phyloP scores from a whole-genome alignment of 495 filamentous ascomycete species.

The Halenospora varia region DNA sequence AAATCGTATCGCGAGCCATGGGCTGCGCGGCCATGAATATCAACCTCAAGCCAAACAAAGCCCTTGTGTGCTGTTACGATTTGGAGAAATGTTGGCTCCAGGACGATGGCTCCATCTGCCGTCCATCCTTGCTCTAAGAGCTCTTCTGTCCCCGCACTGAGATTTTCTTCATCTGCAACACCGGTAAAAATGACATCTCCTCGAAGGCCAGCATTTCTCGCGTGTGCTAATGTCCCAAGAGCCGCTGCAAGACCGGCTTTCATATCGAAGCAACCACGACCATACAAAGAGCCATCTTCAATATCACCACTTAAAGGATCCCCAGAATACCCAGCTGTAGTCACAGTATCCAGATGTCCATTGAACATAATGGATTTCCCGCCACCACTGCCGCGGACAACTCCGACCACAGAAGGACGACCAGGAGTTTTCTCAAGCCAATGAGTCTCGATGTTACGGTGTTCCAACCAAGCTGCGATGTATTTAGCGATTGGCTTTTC shows the following conservation, averaged over 20 bases:
- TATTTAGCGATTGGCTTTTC: slow-evolving; percentile 40
- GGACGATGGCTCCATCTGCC: slow-evolving; percentile 40
- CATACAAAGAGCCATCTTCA: slow-evolving; percentile 36
- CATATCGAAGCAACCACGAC: slow-evolving; percentile 44
- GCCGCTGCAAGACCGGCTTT: slow-evolving; percentile 42
- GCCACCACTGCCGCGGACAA: slow-evolving; percentile 37
- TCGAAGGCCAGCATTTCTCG: slow-evolving; percentile 26
- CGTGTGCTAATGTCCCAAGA: slow-evolving; percentile 31
- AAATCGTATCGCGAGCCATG: slow-evolving; percentile 40
- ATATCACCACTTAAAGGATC: slow-evolving; percentile 37
- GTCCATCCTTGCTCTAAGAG: slow-evolving; percentile 43
- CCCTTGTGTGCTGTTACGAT: slow-evolving; percentile 43
- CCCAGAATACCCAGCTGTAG: slow-evolving; percentile 36
- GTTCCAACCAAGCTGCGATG: slow-evolving; percentile 39
- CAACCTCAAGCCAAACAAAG: slow-evolving; percentile 43
- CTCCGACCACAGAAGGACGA: slow-evolving; percentile 43
- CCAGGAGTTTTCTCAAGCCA: slow-evolving; percentile 37
- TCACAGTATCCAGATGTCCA: slow-evolving; percentile 47
- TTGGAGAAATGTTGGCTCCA: slow-evolving; percentile 35
- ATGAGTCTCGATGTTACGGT: slow-evolving; percentile 41
- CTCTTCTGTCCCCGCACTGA: slow-evolving; percentile 40
- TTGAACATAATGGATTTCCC: slow-evolving; percentile 47
- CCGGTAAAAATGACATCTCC: slow-evolving; percentile 45
- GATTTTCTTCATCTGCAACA: slow-evolving; percentile 46
- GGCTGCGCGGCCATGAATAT: slow-evolving; percentile 40